Evolutionary conservation across 345 rosid genomes (phyloP).

Genomic region (Nephelium lappaceum): DNA sequence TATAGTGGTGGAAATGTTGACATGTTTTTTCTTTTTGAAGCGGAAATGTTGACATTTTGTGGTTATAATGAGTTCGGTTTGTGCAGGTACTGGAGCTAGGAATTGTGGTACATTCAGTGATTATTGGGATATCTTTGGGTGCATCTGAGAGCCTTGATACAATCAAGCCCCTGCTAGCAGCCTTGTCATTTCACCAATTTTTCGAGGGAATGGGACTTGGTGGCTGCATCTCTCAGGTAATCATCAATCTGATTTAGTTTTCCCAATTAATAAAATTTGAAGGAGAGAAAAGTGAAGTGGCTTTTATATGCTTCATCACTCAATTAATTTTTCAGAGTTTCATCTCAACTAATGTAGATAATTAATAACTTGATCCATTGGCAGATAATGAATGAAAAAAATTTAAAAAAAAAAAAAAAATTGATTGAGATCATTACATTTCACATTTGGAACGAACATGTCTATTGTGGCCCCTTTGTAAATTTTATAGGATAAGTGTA

Average conservation of each 20-base stretch:
- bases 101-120: constrained; percentile 70
- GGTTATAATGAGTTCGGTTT: background rate
- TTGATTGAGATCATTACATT: too few species aligned
- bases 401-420: too few species aligned
- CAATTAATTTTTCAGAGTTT: too few species aligned
- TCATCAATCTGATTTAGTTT: background rate
- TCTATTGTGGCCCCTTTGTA: too few species aligned
- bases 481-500: background rate
- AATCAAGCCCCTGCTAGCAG: constrained; percentile 65
- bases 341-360: too few species aligned
- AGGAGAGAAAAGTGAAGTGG: too few species aligned
- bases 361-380: too few species aligned
- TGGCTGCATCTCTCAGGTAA: constrained; percentile 71
- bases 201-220: constrained; percentile 87
- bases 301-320: too few species aligned
- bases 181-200: constrained; percentile 75
- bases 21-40: too few species aligned
- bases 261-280: background rate
- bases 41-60: background rate
- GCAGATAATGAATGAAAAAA: too few species aligned
- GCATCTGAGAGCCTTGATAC: constrained; percentile 52
- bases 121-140: constrained; percentile 72
- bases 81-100: constrained; percentile 68
- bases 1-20: too few species aligned
- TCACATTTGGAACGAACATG: too few species aligned